These are phyloP conservation scores for Colletotrichum musae DNA, from an alignment of 2,329 filamentous ascomycete species.

Conservation along the genomic window DNA sequence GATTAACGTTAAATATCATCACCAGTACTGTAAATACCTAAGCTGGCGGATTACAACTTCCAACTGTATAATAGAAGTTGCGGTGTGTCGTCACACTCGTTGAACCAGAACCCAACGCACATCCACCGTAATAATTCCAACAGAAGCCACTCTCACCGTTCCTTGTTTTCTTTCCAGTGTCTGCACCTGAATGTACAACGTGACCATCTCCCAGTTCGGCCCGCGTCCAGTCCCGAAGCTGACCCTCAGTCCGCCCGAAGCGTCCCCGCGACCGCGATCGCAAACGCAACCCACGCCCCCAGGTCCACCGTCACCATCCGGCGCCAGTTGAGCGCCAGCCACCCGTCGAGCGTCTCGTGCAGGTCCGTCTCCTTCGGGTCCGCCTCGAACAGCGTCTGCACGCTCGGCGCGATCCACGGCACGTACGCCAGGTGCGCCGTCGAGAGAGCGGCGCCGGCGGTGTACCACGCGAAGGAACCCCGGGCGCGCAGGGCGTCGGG, in stretches of 20 bases:
- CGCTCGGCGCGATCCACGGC: slow-evolving; percentile 39
- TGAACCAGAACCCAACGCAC: no score
- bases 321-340: slow-evolving; percentile 12
- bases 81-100: no score
- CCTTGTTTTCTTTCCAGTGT: no score
- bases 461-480: slow-evolving; percentile 48
- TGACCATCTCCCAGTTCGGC: no score
- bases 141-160: no score
- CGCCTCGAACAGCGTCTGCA: slow-evolving; percentile 1
- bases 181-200: not conserved
- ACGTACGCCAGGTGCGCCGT: slow-evolving; percentile 51
- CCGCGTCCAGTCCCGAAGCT: no score
- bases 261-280: not conserved
- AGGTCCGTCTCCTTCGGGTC: not conserved
- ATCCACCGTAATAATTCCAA: no score
- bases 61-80: no score
- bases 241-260: not conserved
- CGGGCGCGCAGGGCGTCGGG: not conserved
- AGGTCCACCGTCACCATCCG: slow-evolving; percentile 15
- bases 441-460: slow-evolving; percentile 47
- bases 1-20: no score
- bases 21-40: no score
- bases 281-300: slow-evolving; percentile 22
- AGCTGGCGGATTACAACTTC: no score
- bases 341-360: slow-evolving; percentile 8